Percentiles rank a stretch among this genome's conserved stretches.
Evolutionary conservation across 495 filamentous ascomycete genomes (phyloP).

Genomic region (Penicillium pulvis): DNA sequence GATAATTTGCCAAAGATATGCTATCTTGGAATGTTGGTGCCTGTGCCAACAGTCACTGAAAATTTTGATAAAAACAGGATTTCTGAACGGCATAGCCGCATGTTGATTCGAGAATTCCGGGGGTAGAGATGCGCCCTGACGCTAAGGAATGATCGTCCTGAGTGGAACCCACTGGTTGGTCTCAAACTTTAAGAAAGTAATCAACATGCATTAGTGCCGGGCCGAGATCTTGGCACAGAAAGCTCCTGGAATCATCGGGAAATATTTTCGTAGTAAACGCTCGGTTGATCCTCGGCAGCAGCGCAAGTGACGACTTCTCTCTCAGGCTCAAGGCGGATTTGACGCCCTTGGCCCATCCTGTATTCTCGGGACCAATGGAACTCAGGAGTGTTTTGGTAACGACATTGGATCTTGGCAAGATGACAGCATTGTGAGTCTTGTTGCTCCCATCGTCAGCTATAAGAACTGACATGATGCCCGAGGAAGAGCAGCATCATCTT

Average conservation of each 20-base stretch:
- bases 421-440: not conserved
- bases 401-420: not conserved
- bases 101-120: too few relatives aligned
- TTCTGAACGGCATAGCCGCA: too few relatives aligned
- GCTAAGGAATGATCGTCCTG: too few relatives aligned
- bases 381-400: not conserved
- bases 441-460: not conserved
- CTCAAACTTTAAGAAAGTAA: not conserved
- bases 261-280: too few relatives aligned
- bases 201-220: slow-evolving; percentile 5
- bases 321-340: too few relatives aligned
- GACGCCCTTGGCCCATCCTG: too few relatives aligned
- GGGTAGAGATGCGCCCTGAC: too few relatives aligned
- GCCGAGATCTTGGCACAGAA: not conserved
- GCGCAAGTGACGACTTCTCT: not conserved
- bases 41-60: too few relatives aligned
- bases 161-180: not conserved
- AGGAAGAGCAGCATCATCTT: not conserved
- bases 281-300: too few relatives aligned
- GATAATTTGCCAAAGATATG: too few relatives aligned
- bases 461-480: not conserved
- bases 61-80: too few relatives aligned
- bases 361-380: not conserved
- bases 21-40: too few relatives aligned
- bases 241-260: not conserved